A percentile compares a stretch with the other conserved stretches of the same genome.
phyloP scores from a whole-genome alignment of 805 yeast species.

The Saturnispora kantuleensis region DNA sequence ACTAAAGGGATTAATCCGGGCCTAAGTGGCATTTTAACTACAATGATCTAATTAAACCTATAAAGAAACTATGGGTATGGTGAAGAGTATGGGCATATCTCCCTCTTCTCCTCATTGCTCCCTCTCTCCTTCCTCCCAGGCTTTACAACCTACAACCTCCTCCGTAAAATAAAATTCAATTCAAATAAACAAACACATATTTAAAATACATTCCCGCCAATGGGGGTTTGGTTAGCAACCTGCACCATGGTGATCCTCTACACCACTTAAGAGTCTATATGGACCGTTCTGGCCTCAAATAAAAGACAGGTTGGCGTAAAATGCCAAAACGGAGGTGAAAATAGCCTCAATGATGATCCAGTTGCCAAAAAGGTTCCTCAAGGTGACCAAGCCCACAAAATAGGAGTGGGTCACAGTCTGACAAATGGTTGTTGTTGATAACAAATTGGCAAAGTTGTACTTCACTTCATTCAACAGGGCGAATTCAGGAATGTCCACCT shows the following conservation, averaged over 20 bases:
- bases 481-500: constrained; percentile 17
- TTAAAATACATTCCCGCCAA: no score
- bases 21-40: not conserved
- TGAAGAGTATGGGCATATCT: no score
- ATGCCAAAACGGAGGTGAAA: constrained; percentile 37
- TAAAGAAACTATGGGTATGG: no score
- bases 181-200: no score
- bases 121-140: no score
- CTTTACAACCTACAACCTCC: no score
- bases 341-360: constrained; percentile 38
- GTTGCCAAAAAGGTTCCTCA: constrained; percentile 35
- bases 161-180: no score
- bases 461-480: constrained; percentile 24
- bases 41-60: not conserved
- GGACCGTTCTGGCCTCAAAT: constrained; percentile 12
- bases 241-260: no score
- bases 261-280: no score
- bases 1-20: no score
- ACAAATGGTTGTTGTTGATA: constrained; percentile 2
- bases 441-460: constrained; percentile 24
- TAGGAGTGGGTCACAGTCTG: constrained; percentile 16
- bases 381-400: constrained; percentile 28
- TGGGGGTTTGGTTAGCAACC: not conserved
- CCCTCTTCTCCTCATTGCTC: no score
- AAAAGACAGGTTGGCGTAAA: constrained; percentile 34